Evolutionary conservation across 2,329 filamentous ascomycete genomes (phyloP), one percentile per base, ranked within the genome.

Genomic region (Ophiognomonia clavigignenti-juglandacearum): DNA sequence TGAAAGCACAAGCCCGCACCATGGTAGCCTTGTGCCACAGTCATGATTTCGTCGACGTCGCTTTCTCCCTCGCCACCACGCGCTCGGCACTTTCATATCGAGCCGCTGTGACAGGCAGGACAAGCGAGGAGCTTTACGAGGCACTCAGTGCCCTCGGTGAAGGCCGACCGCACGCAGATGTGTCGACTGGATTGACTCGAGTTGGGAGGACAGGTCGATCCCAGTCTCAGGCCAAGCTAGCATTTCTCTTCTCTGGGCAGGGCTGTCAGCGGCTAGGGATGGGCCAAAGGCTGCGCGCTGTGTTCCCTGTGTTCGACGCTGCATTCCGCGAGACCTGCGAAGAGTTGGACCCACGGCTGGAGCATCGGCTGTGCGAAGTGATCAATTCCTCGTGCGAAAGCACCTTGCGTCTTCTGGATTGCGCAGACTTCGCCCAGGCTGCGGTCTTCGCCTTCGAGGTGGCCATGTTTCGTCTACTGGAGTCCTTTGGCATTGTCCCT

Each of bases 171-270:
- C 16, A 41, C 13, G 6, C 27, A 3, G 27, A 43, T 41, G 23
- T 26, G 24, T 18, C 42, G 29, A 18, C 31, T 22, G n/a, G 34
- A 38, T 29, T 38, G 29, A 13, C 26, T 42, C 37, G 44, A 4
- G 39, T 40, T 39, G 36, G 38, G 29, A 45, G 26, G 23, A 43
- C 32, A 8, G 41, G 41, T 22, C 23, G 39, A 34, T 53, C 54
- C 38, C 26, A 29, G 13, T 13, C 7, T 29, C 26, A 53, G 40
- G 34, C 27, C 4, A 35, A 36, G 4, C 29, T 66, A 18, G 60
- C 57, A 2, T 58, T 64, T 52, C 53, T 67, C 39, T 68, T 68
- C 49, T 64, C 63, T 0, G 64, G 65, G 1, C 65, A 68, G 53
- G 64, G 65, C 4, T 60, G 56, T 41, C 61, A 64, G 35, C 58